phyloP scores from a whole-genome alignment of 192 early-diverging fungal species.

The Helicostylum pulchrum region DNA sequence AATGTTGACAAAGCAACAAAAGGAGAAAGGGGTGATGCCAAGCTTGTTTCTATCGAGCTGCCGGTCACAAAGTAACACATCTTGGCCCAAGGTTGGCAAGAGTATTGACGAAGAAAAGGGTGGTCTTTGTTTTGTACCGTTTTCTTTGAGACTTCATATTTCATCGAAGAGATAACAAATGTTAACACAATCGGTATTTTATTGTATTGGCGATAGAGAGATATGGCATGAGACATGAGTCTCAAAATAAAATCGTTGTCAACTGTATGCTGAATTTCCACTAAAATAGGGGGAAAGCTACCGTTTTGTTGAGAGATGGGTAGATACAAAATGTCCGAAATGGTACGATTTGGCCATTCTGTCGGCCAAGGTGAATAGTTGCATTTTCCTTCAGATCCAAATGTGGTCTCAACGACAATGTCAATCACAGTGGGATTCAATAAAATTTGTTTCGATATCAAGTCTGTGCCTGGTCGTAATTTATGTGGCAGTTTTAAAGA shows the following conservation, averaged over 20 bases:
- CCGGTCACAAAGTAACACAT: conserved; percentile 7
- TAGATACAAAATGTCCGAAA: conserved; percentile 5
- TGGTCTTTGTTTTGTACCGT: conserved; percentile 6
- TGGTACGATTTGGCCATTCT: conserved; percentile 3
- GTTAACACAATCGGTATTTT: neutral
- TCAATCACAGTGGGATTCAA: conserved; percentile 5
- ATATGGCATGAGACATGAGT: conserved; percentile 7
- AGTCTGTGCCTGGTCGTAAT: conserved; percentile 10
- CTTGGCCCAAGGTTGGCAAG: conserved; percentile 57
- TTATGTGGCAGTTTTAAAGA: conserved; percentile 4
- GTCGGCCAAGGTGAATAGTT: conserved; percentile 5
- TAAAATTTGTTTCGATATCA: conserved; percentile 8
- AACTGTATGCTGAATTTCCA: conserved; percentile 11
- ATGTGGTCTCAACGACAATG: neutral
- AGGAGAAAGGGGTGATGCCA: conserved; percentile 2
- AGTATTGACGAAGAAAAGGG: conserved; percentile 65
- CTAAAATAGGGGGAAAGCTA: conserved; percentile 7
- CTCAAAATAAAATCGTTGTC: conserved; percentile 11
- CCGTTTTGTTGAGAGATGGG: neutral
- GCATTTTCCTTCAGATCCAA: neutral
- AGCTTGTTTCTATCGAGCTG: neutral
- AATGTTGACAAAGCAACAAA: conserved; percentile 11
- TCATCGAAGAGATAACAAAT: conserved; percentile 8
- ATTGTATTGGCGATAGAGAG: conserved; percentile 2
- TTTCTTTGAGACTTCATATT: conserved; percentile 15